Base-by-base conservation (phyloP, 495 filamentous ascomycete genomes). In the Choiromyces venosus region DNA sequence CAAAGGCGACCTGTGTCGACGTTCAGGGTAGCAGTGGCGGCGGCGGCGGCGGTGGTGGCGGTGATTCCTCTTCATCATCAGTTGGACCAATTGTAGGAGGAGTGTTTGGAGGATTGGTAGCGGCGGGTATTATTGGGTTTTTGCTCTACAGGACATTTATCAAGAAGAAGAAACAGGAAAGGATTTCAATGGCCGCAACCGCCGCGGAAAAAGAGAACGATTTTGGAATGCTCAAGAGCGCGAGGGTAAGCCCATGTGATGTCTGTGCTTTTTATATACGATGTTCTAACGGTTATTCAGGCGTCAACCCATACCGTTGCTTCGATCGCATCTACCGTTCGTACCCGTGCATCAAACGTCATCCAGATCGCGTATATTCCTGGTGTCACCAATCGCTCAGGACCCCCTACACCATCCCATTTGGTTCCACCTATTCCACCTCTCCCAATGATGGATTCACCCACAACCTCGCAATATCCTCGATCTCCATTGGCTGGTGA, bases 361-460 rank as follows among this genome's bases (percentile, higher is more conserved):
- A 99, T 99, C 74, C 95, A 98, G 83, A 99, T 99, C 82, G 95
- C 96, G 65, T 99, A 97, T 82, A 97, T 99, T 76, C 95, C 95
- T 67, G 95, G 95, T 65, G 94, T 98, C 81, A 98, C 93, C 71
- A 97, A 97, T 83, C 88, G 95, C 66, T 93, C 93, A 5, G 89
- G 91, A 2, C 91, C 92, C 14, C 88, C 91, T 38, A 93, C 92
- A 1, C 93, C 93, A 12, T 90, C 89, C 42, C 84, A 92, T n/a
- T 87, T 96, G 42, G 90, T 96, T 25, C 94, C 93, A 37, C 95
- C 95, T 0, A 93, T 99, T 18, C 95, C 95, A 65, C 93, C 95
- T 37, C 90, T 98, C 75, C 94, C 95, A 66, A 88, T 91, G 80
- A 77, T 77, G 75, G 85, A 85, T 65, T 82, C 85, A 72, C 89